Percentiles rank a stretch among this genome's conserved stretches.
These are phyloP conservation scores for Acidiella bohemica DNA, from an alignment of 495 filamentous ascomycete genomes.

Conservation along the genomic window DNA sequence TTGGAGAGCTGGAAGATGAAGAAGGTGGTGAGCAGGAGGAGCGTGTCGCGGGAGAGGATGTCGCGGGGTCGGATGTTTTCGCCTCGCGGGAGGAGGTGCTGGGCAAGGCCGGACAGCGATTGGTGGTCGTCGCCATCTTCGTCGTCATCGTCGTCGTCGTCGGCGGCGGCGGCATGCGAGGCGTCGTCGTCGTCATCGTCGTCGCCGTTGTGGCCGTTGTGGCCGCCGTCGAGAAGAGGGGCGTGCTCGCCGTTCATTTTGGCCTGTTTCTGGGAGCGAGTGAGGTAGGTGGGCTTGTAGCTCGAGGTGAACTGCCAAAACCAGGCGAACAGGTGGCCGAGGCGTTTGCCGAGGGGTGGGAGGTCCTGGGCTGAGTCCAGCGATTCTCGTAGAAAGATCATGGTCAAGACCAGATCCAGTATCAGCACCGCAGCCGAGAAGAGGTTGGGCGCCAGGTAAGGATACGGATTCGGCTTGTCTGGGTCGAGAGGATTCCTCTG, in stretches of 20 bases:
- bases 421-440: slow-evolving; percentile 56
- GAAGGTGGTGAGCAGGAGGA: slow-evolving; percentile 68
- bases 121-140: slow-evolving; percentile 26
- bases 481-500: slow-evolving; percentile 40
- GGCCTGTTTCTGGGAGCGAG: slow-evolving; percentile 17
- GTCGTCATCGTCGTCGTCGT: slow-evolving; percentile 25
- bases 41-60: slow-evolving; percentile 59
- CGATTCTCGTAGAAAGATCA: slow-evolving; percentile 78
- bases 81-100: slow-evolving; percentile 10
- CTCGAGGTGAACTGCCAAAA: slow-evolving; percentile 59
- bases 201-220: slow-evolving; percentile 25
- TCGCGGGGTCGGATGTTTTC: slow-evolving; percentile 26
- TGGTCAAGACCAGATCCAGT: slow-evolving; percentile 57
- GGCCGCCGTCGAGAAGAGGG: slow-evolving; percentile 8
- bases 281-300: slow-evolving; percentile 46
- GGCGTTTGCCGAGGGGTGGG: slow-evolving; percentile 45
- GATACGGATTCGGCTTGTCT: slow-evolving; percentile 46
- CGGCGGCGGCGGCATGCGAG: no score
- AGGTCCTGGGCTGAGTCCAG: slow-evolving; percentile 55
- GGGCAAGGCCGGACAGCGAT: neutral
- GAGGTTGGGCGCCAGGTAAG: slow-evolving; percentile 76
- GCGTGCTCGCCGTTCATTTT: neutral
- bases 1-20: slow-evolving; percentile 81
- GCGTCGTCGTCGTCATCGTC: slow-evolving; percentile 26
- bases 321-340: slow-evolving; percentile 51